Evolutionary conservation across 2,329 filamentous ascomycete genomes (phyloP), one percentile per base, ranked within the genome.

Genomic region (Penicillium sp.): DNA sequence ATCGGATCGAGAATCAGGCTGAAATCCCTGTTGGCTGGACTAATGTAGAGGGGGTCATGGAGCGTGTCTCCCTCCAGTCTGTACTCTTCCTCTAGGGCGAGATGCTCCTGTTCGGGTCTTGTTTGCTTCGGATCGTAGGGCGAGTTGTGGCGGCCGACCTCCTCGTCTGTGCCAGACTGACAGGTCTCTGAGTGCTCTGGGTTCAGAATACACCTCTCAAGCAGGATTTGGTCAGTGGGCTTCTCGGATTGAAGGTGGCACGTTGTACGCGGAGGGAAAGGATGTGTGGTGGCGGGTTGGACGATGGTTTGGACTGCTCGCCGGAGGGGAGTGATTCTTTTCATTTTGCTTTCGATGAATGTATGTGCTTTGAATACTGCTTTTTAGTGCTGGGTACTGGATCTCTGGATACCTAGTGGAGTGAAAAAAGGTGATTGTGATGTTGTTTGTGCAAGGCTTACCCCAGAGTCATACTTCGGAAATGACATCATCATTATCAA

Each of bases 131-230:
- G 65, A 29, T 68, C 65, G 42, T 65, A 68, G 11, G 66, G 66
- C 4, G 61, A 62, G 21, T 58, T 59, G 54, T 68, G 64, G 3
- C 53, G 55, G 1, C 56, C 65, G 8, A 67, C 63, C 47, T 64
- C 65, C 22, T 66, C 64, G 32, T 68, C 66, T 10, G 64, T 61
- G n/a, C 66, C 66, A 9, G 57, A 60, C 42, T 64, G 57, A 24
- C 61, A 62, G 7, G 56, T 66, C 18, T 68, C 66, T 4, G 48
- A 39, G 18, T 58, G 50, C 27, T 60, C 57, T 0, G 63, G 61
- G 29, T 58, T 57, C 14, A 67, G 58, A 14, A 55, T 53, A 22
- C 58, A 54, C 22, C 64, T 50, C 36, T 66, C 63, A 1, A 48
- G 53, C n/a, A 31, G 10, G 8, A 6, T 49, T 22, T 31, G 42